These are phyloP conservation scores for Hyphodiscus sp. DNA, from an alignment of 2,329 filamentous ascomycete genomes.

Conservation along the genomic window DNA sequence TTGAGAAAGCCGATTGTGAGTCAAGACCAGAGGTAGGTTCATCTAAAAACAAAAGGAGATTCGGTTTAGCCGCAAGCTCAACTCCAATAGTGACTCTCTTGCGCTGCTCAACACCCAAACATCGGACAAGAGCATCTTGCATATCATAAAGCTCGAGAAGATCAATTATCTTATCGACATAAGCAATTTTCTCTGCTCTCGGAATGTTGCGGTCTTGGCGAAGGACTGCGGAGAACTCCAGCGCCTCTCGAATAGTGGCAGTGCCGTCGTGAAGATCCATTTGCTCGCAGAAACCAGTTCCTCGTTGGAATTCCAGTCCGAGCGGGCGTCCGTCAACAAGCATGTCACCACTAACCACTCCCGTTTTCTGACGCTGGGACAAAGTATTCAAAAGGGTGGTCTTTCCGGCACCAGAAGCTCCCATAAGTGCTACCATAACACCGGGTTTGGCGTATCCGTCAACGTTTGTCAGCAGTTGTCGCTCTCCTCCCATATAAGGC, in stretches of 20 bases:
- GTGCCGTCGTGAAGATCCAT: slow-evolving; percentile 66
- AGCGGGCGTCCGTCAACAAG: slow-evolving; percentile 61
- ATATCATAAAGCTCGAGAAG: slow-evolving; percentile 59
- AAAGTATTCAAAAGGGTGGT: slow-evolving; percentile 73
- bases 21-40: slow-evolving; percentile 92
- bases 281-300: slow-evolving; percentile 66
- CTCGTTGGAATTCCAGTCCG: slow-evolving; percentile 57
- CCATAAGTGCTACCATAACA: slow-evolving; percentile 71
- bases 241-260: slow-evolving; percentile 59
- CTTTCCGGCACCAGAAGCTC: slow-evolving; percentile 76
- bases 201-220: slow-evolving; percentile 51
- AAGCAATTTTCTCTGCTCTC: slow-evolving; percentile 55
- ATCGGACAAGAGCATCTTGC: slow-evolving; percentile 59
- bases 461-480: slow-evolving; percentile 60
- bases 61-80: slow-evolving; percentile 44
- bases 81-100: slow-evolving; percentile 54
- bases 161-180: slow-evolving; percentile 60
- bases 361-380: slow-evolving; percentile 63
- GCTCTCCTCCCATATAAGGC: slow-evolving; percentile 55
- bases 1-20: slow-evolving; percentile 85
- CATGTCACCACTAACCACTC: slow-evolving; percentile 58
- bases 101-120: slow-evolving; percentile 56
- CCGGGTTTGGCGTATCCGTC: slow-evolving; percentile 76
- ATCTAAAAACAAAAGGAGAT: slow-evolving; percentile 57
- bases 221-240: slow-evolving; percentile 62